Evolutionary conservation across 768 basidiomycete species (phyloP).

Genomic region (Boletus rufocinnamomeus): DNA sequence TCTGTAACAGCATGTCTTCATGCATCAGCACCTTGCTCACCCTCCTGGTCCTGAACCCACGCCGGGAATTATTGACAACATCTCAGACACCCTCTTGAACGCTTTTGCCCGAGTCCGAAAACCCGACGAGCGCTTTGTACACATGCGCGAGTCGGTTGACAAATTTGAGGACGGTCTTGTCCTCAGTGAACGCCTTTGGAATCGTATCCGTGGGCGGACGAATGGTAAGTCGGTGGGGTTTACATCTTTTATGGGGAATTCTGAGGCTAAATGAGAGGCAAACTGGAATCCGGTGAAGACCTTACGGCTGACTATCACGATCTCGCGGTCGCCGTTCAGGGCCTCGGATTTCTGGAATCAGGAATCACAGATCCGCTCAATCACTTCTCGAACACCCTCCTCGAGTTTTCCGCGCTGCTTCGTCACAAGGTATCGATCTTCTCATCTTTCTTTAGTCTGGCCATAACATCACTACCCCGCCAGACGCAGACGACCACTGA

Average conservation of each 20-base stretch:
- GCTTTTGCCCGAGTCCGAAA: slow-evolving; percentile 95
- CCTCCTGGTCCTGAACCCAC: slow-evolving; percentile 83
- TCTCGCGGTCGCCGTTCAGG: slow-evolving; percentile 93
- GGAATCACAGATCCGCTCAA: slow-evolving; percentile 98
- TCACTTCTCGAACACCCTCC: slow-evolving; percentile 92
- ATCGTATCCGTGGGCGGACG: slow-evolving; percentile 73
- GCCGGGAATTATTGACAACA: slow-evolving; percentile 85
- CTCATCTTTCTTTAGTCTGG: not conserved
- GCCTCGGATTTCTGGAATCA: slow-evolving; percentile 95
- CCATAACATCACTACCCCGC: slow-evolving; percentile 2
- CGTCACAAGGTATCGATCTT: slow-evolving; percentile 68
- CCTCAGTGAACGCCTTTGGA: slow-evolving; percentile 79
- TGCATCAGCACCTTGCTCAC: slow-evolving; percentile 95
- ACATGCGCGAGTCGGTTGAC: slow-evolving; percentile 90
- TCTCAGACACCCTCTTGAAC: slow-evolving; percentile 95
- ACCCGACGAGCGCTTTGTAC: slow-evolving; percentile 92
- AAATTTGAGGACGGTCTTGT: slow-evolving; percentile 95
- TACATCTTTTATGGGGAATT: slow-evolving; percentile 41
- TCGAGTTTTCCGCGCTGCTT: slow-evolving; percentile 90
- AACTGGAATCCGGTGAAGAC: slow-evolving; percentile 85
- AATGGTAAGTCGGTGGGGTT: slow-evolving; percentile 65
- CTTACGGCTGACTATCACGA: slow-evolving; percentile 97
- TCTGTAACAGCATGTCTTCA: slow-evolving; percentile 77
- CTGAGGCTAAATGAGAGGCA: slow-evolving; percentile 88
- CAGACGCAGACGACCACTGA: slow-evolving; percentile 91